A percentile compares a stretch with the other conserved stretches of the same genome.
phyloP scores from a whole-genome alignment of 495 filamentous ascomycete species.

The Articulospora tetracladia region DNA sequence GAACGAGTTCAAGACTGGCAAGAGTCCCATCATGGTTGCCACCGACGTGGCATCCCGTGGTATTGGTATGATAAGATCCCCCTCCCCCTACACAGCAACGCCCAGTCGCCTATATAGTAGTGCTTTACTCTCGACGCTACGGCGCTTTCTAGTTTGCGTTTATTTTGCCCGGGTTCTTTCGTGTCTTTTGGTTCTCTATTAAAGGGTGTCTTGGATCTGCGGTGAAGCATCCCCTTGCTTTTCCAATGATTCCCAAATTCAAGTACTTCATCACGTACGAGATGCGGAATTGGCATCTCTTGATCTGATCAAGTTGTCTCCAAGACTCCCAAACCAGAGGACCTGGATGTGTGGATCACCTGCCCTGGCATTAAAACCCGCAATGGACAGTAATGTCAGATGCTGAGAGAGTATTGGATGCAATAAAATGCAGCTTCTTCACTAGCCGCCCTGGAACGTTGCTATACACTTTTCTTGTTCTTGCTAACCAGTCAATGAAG shows the following conservation, averaged over 20 bases:
- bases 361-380: constrained; percentile 41
- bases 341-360: constrained; percentile 61
- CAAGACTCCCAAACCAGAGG: constrained; percentile 55
- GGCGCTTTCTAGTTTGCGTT: constrained; percentile 71
- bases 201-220: constrained; percentile 82
- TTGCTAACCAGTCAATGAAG: constrained; percentile 88
- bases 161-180: constrained; percentile 77
- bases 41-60: constrained; percentile 98
- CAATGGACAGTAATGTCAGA: constrained; percentile 25
- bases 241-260: constrained; percentile 69
- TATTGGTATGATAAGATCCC: constrained; percentile 93
- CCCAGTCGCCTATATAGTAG: constrained; percentile 71
- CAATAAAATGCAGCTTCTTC: constrained; percentile 27
- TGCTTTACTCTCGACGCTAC: constrained; percentile 88
- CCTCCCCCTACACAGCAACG: constrained; percentile 49
- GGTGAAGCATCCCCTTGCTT: constrained; percentile 69
- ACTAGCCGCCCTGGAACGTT: constrained; percentile 50
- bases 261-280: constrained; percentile 66
- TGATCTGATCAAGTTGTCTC: constrained; percentile 64
- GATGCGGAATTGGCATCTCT: constrained; percentile 68
- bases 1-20: constrained; percentile 98
- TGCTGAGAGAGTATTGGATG: constrained; percentile 32
- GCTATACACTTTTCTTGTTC: constrained; percentile 45
- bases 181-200: constrained; percentile 74
- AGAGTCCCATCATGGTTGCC: constrained; percentile 94